Percentiles rank a stretch among this genome's conserved stretches.
These are phyloP conservation scores for Phaeolepiota aurea DNA, from an alignment of 768 basidiomycete species.

Conservation along the genomic window DNA sequence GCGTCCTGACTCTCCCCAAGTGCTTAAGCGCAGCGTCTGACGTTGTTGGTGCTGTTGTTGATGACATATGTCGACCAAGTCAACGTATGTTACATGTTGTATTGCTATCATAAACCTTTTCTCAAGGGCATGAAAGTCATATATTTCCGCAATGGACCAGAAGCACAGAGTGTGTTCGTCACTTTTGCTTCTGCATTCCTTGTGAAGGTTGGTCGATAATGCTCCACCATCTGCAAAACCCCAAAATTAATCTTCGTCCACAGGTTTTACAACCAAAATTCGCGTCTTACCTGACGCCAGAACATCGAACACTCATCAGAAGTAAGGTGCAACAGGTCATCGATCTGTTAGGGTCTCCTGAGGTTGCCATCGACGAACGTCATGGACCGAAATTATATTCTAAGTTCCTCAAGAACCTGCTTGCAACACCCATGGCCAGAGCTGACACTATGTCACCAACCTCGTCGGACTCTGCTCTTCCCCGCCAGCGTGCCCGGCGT, in stretches of 20 bases:
- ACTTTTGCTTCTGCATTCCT: slow-evolving; percentile 80
- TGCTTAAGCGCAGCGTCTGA: slow-evolving; percentile 62
- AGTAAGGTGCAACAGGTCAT: slow-evolving; percentile 56
- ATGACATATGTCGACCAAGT: slow-evolving; percentile 46
- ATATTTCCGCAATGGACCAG: slow-evolving; percentile 66
- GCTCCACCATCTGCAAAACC: not conserved
- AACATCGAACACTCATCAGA: slow-evolving; percentile 56
- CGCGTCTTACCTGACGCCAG: slow-evolving; percentile 44
- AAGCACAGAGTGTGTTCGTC: slow-evolving; percentile 71
- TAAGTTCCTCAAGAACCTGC: slow-evolving; percentile 65
- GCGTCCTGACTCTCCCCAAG: slow-evolving; percentile 20
- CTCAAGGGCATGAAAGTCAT: slow-evolving; percentile 15
- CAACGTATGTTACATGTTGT: slow-evolving; percentile 31
- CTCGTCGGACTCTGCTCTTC: slow-evolving; percentile 8
- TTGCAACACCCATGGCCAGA: slow-evolving; percentile 48
- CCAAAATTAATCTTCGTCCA: slow-evolving; percentile 1
- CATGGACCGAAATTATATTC: slow-evolving; percentile 79
- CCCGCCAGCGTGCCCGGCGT: slow-evolving; percentile 8
- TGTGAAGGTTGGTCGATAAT: slow-evolving; percentile 47
- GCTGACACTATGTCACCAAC: slow-evolving; percentile 17
- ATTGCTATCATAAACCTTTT: slow-evolving; percentile 2
- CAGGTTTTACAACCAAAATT: slow-evolving; percentile 78
- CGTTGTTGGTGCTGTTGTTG: slow-evolving; percentile 52
- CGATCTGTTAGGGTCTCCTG: slow-evolving; percentile 57
- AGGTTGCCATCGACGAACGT: slow-evolving; percentile 71